Evolutionary conservation across 1,284 basidiomycete species (phyloP), one percentile per base, ranked within the genome.

Genomic region (Ustilago bromivora): DNA sequence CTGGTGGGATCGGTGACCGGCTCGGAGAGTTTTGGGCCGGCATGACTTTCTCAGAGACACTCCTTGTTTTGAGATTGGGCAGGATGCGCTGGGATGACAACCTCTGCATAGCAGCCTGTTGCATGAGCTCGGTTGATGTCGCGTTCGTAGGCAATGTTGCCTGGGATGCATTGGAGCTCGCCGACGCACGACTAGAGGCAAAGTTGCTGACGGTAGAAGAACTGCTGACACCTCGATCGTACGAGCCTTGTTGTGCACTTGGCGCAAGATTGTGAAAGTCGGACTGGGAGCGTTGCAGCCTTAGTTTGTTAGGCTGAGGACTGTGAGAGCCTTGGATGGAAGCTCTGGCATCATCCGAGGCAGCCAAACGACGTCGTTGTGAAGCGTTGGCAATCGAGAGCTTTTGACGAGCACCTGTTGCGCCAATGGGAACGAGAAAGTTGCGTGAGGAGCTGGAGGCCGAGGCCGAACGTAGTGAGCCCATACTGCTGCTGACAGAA

Each of bases 401-500:
- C 65, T 80, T 82, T 34, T 82, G 81, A n/a, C 81, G 61, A 10
- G 82, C 82, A 6, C 82, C 82, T 17, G 82, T 83, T 0, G 81
- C 61, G 13, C 81, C 82, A 47, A 83, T 82, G 31, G 82, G 82
- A 5, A 83, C 73, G 40, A 82, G 69, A 55, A 83, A 83, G 69
- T 82, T 76, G 38, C 81, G 70, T 2, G 78, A 71, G 31, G 72
- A 56, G 32, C 67, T 49, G 9, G 66, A 54, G 13, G 60, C 15
- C 6, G 70, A 63, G 12, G 36, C 51, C 8, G 66, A 61, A 35
- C 60, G 55, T n/a, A 70, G 15, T 19, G 66, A 66, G 15, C 63
- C 66, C 19, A 61, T 58, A 36, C 63, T 68, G 61, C 55, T 55
- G 47, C 54, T 58, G 8, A 66, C 11, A 35, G 67, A 15, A 34